Base-by-base conservation (phyloP, 2,329 filamentous ascomycete species). In the Verticillium albo-atrum region DNA sequence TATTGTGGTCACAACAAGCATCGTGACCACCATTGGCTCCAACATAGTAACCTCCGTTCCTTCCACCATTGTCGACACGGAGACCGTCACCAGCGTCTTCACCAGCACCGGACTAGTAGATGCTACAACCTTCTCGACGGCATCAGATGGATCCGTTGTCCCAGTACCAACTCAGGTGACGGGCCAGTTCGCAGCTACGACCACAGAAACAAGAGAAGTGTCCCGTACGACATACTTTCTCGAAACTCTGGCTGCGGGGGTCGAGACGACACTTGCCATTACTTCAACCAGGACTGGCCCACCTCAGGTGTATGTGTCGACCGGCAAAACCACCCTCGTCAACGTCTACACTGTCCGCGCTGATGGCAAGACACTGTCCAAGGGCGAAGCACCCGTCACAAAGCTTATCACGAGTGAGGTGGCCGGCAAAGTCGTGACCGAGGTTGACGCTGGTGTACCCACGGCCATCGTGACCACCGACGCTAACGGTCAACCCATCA, bases 401-500 rank as follows among this genome's bases (percentile, higher is more conserved):
- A 52, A 66, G 1, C 61, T 68, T 4, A 54, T 67, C 2, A 67
- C 66, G 3, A 66, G 64, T 1, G 64, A 70, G 0, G 34, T 65
- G 0, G 63, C 62, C 4, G 68, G 65, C 3, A 59, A 59, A 1
- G 64, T 64, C 1, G 59, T 67, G 6, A 64, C 62, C 1, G 42
- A 61, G 1, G 56, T 66, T 1, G 55, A 65, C 26, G 62, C 60
- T 2, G 61, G 56, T 1, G 34, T 58, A 1, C 66, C 67, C 0
- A 66, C 66, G 1, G 68, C 67, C 1, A 52, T 65, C 17, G 57
- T 68, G 1, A 69, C 66, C 3, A 67, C 66, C 4, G 64, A 70
- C n/a, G 68, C 68, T 2, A 37, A 56, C 23, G 69, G 70, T 15
- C 66, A 55, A 15, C 60, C 67, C 3, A 67, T 66, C 3, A 72